Conservation (phyloP, 179 eudicot species). For the Amaranthus tricolor region DNA sequence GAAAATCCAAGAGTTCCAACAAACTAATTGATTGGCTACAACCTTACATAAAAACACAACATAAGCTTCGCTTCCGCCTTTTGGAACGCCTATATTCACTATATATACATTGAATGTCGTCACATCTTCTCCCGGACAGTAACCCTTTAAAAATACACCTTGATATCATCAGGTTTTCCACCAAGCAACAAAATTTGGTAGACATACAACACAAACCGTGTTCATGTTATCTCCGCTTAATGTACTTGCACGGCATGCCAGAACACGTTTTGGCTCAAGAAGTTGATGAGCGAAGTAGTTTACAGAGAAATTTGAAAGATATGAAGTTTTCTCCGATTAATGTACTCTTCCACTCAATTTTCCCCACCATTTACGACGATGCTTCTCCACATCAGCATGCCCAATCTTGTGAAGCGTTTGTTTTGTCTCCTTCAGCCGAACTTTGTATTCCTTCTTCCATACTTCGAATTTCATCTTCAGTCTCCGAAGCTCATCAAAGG, state of each 20-base stretch:
- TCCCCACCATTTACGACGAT: constrained; percentile 71
- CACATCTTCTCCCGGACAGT: not conserved
- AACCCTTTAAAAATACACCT: constrained; percentile 8
- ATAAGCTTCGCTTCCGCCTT: constrained; percentile 13
- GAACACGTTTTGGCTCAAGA: constrained; percentile 20
- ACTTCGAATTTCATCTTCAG: constrained; percentile 55
- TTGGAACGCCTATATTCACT: constrained; percentile 15
- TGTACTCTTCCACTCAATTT: constrained; percentile 28
- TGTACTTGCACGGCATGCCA: constrained; percentile 8
- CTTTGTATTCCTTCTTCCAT: constrained; percentile 82
- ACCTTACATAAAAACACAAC: constrained; percentile 16
- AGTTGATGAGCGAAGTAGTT: constrained; percentile 19
- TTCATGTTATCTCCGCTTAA: constrained; percentile 2
- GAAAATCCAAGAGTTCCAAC: constrained; percentile 2
- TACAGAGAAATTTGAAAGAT: not conserved
- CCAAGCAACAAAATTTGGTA: constrained; percentile 26
- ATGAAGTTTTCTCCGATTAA: not conserved
- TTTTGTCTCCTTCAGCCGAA: constrained; percentile 53
- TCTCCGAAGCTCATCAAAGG: constrained; percentile 53
- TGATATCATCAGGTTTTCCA: constrained; percentile 8
- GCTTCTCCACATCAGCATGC: constrained; percentile 38
- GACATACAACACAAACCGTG: constrained; percentile 10
- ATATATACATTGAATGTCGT: constrained; percentile 7
- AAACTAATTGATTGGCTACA: constrained; percentile 10
- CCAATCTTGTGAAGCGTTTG: constrained; percentile 49